Evolutionary conservation across 2,329 filamentous ascomycete genomes (phyloP), one percentile per base, ranked within the genome.

Genomic region (Magnaporthiopsis rhizophila): DNA sequence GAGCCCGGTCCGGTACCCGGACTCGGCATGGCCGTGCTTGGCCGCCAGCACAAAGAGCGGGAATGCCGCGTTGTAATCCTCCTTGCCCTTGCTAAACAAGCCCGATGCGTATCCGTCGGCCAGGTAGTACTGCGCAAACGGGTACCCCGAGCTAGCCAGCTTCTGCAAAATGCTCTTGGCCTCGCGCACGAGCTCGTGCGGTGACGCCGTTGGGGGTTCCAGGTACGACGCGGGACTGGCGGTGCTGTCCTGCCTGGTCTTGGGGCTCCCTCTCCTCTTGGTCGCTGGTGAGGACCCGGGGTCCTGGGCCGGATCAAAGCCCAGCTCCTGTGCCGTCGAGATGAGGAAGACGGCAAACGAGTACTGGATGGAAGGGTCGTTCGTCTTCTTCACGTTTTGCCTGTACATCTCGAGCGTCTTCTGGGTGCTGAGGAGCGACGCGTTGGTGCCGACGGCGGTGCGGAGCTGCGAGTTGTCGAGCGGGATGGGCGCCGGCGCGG

Each of bases 381-480:
- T 95, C 3, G 95, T 96, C 80, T 99, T 99, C 79, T 97, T 98
- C 65, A 97, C 91, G 72, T 98, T 99, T 64, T 89, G 89, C 59
- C 94, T 86, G 75, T 99, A 99, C 94, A 98, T 97, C 64, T 98
- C 93, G 61, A 99, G 84, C 1, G 95, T 99, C 78, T 98, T 93
- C 73, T 94, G 91, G 45, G 91, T 89, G 72, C 92, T 93, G 36
- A 99, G 84, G 15, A 99, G 82, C 26, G 93, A 97, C 3, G 94
- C 94, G 78, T 96, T 96, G 72, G 86, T 89, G 59, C 95, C 95
- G 30, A 99, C 88, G 21, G 86, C 88, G 64, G 83, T 87, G 66
- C 91, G 89, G 61, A 99, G 79, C 67, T 89, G 84, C 13, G 89
- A 87, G 73, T 98, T 97, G 75, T 96, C 91, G 66, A 96, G 82